phyloP scores from a whole-genome alignment of 768 basidiomycete genomes.

The Fomitopsis pulvina region DNA sequence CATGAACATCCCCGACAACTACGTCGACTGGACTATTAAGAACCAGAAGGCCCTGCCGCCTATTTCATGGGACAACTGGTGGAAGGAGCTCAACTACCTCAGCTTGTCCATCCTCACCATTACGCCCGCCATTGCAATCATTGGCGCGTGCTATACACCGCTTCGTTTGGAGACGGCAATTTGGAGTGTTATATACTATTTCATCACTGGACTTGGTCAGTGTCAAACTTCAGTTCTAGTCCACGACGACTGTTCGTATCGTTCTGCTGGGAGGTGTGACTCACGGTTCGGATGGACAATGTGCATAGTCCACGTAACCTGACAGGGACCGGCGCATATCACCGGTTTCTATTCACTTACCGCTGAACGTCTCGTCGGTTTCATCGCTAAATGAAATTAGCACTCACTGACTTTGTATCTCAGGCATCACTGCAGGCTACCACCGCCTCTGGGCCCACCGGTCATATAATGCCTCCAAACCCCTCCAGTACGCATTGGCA shows the following conservation, averaged over 20 bases:
- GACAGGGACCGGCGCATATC: too few species aligned
- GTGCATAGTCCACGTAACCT: too few species aligned
- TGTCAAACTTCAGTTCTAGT: background rate
- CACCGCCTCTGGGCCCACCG: constrained; percentile 53
- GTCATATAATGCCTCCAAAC: constrained; percentile 42
- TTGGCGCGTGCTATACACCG: constrained; percentile 52
- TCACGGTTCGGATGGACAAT: too few species aligned
- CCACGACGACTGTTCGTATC: too few species aligned
- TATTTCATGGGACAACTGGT: constrained; percentile 36
- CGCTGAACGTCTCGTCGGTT: too few species aligned
- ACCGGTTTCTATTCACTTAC: too few species aligned
- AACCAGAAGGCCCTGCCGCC: constrained; percentile 44
- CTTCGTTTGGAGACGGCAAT: constrained; percentile 44
- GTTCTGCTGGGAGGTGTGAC: too few species aligned
- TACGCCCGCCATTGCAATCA: constrained; percentile 65
- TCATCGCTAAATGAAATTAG: background rate
- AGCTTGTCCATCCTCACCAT: constrained; percentile 63
- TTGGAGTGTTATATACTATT: constrained; percentile 68
- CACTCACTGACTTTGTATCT: background rate
- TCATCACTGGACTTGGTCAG: constrained; percentile 20
- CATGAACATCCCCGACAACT: constrained; percentile 48
- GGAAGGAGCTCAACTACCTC: constrained; percentile 62
- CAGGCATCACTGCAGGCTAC: constrained; percentile 34
- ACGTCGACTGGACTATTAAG: constrained; percentile 46
- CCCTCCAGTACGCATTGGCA: constrained; percentile 41